Percentiles rank a stretch among this genome's conserved stretches.
Conservation (phyloP, 805 yeast genomes). For the Ascoidea tarda region DNA sequence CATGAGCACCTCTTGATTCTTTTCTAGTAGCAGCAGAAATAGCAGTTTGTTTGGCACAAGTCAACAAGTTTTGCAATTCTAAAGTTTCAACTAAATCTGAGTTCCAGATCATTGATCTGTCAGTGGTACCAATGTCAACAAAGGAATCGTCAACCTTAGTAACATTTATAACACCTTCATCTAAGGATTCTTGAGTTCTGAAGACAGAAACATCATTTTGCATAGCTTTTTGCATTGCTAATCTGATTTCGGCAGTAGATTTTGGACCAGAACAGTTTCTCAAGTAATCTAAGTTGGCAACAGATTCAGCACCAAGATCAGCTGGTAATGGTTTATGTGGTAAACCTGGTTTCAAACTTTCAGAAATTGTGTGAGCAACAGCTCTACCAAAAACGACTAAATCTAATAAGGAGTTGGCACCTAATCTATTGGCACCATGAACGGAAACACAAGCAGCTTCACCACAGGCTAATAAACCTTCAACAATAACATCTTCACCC, state of each 20-base stretch:
- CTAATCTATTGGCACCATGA: slow-evolving; percentile 98
- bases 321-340: slow-evolving; percentile 76
- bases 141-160: slow-evolving; percentile 61
- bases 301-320: slow-evolving; percentile 79
- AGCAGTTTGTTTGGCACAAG: slow-evolving; percentile 96
- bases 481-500: slow-evolving; percentile 85
- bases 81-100: slow-evolving; percentile 92
- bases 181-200: slow-evolving; percentile 85
- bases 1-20: slow-evolving; percentile 99
- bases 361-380: slow-evolving; percentile 83
- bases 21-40: slow-evolving; percentile 85
- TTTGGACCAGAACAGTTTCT: slow-evolving; percentile 77
- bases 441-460: slow-evolving; percentile 99
- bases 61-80: slow-evolving; percentile 89
- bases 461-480: slow-evolving; percentile 95
- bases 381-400: slow-evolving; percentile 98
- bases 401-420: slow-evolving; percentile 95
- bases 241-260: slow-evolving; percentile 80
- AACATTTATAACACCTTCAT: slow-evolving; percentile 79
- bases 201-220: slow-evolving; percentile 95
- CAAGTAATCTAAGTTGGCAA: slow-evolving; percentile 77
- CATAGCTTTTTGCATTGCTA: slow-evolving; percentile 91
- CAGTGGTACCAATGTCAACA: slow-evolving; percentile 70
- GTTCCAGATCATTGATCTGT: slow-evolving; percentile 98
- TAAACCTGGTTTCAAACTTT: slow-evolving; percentile 72